Percentiles rank a stretch among this genome's conserved stretches.
Conservation (phyloP, 1,139 yeast species). For the Geotrichum candidum region DNA sequence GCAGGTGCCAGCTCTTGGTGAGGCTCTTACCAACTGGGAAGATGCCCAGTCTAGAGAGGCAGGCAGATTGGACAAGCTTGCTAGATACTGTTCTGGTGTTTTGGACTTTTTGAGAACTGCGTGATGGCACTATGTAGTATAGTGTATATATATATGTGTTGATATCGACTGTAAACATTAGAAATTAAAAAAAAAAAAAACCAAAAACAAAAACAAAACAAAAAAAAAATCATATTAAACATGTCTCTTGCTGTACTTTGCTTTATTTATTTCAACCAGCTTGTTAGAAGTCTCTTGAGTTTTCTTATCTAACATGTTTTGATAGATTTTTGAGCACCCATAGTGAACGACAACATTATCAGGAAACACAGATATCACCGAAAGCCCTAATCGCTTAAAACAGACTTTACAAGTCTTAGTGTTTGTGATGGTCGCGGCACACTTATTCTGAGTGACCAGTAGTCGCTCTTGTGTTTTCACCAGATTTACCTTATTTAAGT, state of each 20-base stretch:
- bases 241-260: constrained; percentile 1
- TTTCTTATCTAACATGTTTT: constrained; percentile 19
- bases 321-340: constrained; percentile 46
- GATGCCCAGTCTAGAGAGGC: constrained; percentile 41
- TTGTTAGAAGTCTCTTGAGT: not conserved
- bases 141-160: not conserved
- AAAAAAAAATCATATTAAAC: not conserved
- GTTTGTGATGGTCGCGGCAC: constrained; percentile 36
- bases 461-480: constrained; percentile 37
- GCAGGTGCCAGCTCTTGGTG: constrained; percentile 31
- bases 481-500: constrained; percentile 39
- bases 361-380: constrained; percentile 52
- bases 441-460: constrained; percentile 36
- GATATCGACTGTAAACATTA: not conserved
- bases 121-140: constrained; percentile 9
- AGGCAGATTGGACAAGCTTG: constrained; percentile 56
- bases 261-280: not conserved
- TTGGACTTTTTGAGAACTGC: constrained; percentile 49
- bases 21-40: constrained; percentile 49
- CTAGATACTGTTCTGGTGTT: constrained; percentile 82
- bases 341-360: constrained; percentile 59
- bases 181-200: not conserved
- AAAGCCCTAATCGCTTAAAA: constrained; percentile 53
- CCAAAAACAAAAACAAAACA: not conserved
- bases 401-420: constrained; percentile 55